These are phyloP conservation scores for Diatrype stigma DNA, from an alignment of 2,329 filamentous ascomycete genomes.

Conservation along the genomic window DNA sequence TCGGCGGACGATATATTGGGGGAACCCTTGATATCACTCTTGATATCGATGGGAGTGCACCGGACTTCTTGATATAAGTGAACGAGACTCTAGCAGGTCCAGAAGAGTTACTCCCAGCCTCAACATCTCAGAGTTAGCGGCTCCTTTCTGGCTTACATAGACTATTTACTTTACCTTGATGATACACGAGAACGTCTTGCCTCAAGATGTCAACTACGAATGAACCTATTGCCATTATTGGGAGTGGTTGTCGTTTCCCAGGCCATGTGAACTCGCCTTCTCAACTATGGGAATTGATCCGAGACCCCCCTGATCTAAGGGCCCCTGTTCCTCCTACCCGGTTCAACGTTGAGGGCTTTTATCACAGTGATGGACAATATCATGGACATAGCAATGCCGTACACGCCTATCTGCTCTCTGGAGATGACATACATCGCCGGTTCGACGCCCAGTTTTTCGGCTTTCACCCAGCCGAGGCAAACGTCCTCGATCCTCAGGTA, in stretches of 20 bases:
- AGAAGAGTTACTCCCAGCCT: too few species aligned
- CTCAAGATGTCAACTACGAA: too few species aligned
- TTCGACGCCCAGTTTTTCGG: not conserved
- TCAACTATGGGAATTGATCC: constrained; percentile 6
- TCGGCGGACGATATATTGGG: too few species aligned
- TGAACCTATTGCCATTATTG: constrained; percentile 8
- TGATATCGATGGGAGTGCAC: too few species aligned
- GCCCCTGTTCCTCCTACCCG: not conserved
- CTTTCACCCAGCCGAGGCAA: not conserved
- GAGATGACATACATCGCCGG: not conserved
- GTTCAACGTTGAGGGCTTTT: not conserved
- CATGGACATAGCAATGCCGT: not conserved
- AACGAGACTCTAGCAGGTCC: too few species aligned
- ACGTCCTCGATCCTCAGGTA: not conserved
- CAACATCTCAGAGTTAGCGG: too few species aligned
- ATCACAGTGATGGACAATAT: not conserved
- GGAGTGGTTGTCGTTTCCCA: constrained; percentile 6
- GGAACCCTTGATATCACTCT: too few species aligned
- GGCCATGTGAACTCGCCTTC: not conserved
- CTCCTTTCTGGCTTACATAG: too few species aligned
- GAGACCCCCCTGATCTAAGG: not conserved
- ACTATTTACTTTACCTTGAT: too few species aligned
- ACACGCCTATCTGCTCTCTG: not conserved
- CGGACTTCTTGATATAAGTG: too few species aligned
- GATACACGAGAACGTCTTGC: too few species aligned